These are phyloP conservation scores for Talaromyces trachyspermus DNA, from an alignment of 495 filamentous ascomycete genomes.

Conservation along the genomic window DNA sequence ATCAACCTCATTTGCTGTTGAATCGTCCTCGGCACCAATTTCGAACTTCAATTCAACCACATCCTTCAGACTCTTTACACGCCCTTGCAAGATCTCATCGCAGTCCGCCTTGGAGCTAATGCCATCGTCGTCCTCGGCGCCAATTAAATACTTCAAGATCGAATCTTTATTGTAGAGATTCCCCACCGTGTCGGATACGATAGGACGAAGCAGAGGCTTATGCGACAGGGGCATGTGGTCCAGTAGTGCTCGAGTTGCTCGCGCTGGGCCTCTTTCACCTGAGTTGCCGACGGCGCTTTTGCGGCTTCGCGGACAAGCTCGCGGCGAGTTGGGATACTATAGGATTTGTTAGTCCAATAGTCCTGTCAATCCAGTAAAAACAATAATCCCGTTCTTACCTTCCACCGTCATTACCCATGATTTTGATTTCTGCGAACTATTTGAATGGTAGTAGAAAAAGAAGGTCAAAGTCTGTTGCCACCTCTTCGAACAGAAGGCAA, in stretches of 20 bases:
- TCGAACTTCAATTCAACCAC: slow-evolving; percentile 84
- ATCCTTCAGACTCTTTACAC: slow-evolving; percentile 76
- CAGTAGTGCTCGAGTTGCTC: slow-evolving; percentile 80
- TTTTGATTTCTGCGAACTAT: slow-evolving; percentile 6
- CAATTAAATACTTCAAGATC: slow-evolving; percentile 72
- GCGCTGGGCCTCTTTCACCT: slow-evolving; percentile 80
- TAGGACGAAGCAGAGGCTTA: slow-evolving; percentile 57
- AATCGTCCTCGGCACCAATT: slow-evolving; percentile 36
- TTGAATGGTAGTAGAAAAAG: slow-evolving; percentile 9
- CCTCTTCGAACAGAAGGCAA: not conserved
- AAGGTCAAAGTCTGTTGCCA: slow-evolving; percentile 2
- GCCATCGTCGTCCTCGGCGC: slow-evolving; percentile 46
- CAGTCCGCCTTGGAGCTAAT: slow-evolving; percentile 50
- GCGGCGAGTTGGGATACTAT: slow-evolving; percentile 82
- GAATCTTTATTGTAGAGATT: slow-evolving; percentile 94
- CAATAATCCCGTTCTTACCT: slow-evolving; percentile 33
- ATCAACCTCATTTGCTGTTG: slow-evolving; percentile 31
- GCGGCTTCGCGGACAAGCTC: slow-evolving; percentile 91
- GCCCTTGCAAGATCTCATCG: slow-evolving; percentile 59
- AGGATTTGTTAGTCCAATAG: slow-evolving; percentile 5
- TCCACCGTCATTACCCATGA: slow-evolving; percentile 94
- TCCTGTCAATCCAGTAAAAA: not conserved
- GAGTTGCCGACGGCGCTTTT: slow-evolving; percentile 69
- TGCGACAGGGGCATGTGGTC: slow-evolving; percentile 83
- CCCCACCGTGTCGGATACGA: slow-evolving; percentile 80